Percentiles rank a stretch among this genome's conserved stretches.
These are phyloP conservation scores for Ambrosiella cleistominuta DNA, from an alignment of 2,329 filamentous ascomycete species.

Conservation along the genomic window DNA sequence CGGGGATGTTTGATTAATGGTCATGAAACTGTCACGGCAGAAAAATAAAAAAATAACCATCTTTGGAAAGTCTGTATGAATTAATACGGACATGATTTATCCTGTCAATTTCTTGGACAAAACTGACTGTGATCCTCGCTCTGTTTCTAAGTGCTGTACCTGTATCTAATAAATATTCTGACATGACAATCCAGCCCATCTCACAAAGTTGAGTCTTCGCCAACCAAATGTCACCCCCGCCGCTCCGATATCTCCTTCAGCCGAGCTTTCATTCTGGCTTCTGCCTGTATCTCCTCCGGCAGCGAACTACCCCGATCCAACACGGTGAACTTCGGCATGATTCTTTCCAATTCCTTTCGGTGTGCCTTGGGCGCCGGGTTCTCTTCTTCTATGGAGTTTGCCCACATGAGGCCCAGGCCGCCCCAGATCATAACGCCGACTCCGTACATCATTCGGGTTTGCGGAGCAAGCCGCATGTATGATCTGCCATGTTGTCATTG, in stretches of 20 bases:
- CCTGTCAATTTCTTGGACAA: too few relatives aligned
- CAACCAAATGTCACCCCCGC: neutral
- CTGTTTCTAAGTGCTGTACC: too few relatives aligned
- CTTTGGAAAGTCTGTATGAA: too few relatives aligned
- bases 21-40: too few relatives aligned
- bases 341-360: constrained; percentile 43
- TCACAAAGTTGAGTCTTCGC: neutral
- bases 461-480: constrained; percentile 54
- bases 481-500: neutral
- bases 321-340: constrained; percentile 43
- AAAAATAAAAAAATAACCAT: too few relatives aligned
- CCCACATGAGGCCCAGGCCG: constrained; percentile 50
- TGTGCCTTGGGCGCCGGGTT: constrained; percentile 61
- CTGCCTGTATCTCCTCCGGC: neutral
- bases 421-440: constrained; percentile 63
- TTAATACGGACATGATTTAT: too few relatives aligned
- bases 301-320: constrained; percentile 27
- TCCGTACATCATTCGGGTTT: constrained; percentile 55
- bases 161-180: too few relatives aligned
- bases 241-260: neutral
- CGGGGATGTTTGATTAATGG: too few relatives aligned
- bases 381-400: constrained; percentile 54
- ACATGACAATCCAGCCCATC: too few relatives aligned
- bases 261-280: neutral
- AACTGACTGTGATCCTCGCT: too few relatives aligned